These are phyloP conservation scores for Parietichytrium sp. DNA, from an alignment of 108 stramenopile species.

Conservation along the genomic window DNA sequence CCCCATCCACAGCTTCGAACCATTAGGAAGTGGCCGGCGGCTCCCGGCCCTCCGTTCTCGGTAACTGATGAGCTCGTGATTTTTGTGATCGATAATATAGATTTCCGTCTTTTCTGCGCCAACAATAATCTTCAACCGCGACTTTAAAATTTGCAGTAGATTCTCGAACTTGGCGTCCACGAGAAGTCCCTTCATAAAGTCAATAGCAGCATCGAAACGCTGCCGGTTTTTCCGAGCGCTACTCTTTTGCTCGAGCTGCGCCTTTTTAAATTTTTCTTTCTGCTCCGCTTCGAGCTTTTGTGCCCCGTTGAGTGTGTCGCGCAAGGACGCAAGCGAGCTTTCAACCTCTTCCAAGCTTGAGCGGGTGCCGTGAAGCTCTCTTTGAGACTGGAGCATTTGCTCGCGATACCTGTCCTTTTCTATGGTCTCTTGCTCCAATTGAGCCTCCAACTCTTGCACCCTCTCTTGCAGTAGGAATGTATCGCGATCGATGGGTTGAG, in stretches of 20 bases:
- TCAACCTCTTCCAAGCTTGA: neutral
- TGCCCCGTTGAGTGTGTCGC: neutral
- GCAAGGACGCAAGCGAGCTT: neutral
- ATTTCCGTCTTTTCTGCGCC: constrained; percentile 29
- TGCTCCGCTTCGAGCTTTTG: neutral
- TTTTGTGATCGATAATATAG: constrained; percentile 19
- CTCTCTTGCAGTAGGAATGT: neutral
- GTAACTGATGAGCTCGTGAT: neutral
- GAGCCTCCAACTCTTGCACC: neutral
- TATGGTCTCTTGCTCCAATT: neutral
- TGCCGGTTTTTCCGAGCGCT: neutral
- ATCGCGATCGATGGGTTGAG: neutral
- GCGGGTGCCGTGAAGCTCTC: neutral
- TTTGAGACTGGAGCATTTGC: neutral
- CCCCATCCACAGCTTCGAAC: constrained; percentile 30
- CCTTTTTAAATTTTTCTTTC: constrained; percentile 20
- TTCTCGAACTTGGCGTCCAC: constrained; percentile 17
- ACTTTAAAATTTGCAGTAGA: constrained; percentile 15
- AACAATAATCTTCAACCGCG: constrained; percentile 14
- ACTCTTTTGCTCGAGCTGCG: constrained; percentile 5
- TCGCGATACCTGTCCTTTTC: constrained; percentile 8
- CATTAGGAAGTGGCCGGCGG: neutral
- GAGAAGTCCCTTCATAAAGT: constrained; percentile 37
- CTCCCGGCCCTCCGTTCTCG: neutral
- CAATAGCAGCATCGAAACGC: constrained; percentile 25